Conservation (phyloP, 768 basidiomycete species). For the Lactifluus subvellereus region DNA sequence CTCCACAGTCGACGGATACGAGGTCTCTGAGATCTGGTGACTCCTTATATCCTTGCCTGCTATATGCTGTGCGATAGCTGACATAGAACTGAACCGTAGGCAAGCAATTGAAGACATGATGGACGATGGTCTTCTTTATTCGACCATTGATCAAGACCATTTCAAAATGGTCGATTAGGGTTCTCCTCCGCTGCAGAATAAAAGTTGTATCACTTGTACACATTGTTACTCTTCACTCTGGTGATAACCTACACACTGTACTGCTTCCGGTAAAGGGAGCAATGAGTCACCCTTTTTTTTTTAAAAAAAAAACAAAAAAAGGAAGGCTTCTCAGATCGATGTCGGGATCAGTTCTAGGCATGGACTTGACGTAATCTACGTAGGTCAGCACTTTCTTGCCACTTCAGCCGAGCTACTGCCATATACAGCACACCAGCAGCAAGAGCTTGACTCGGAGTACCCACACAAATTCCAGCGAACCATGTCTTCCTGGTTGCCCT, state of each 20-base stretch:
- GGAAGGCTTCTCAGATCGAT: too few relatives aligned
- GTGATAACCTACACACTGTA: too few relatives aligned
- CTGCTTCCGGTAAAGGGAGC: too few relatives aligned
- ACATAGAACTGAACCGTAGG: slow-evolving; percentile 13
- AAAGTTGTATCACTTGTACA: too few relatives aligned
- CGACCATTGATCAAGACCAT: slow-evolving; percentile 15
- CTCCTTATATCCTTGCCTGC: background rate
- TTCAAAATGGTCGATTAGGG: slow-evolving; percentile 13
- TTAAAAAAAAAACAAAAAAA: too few relatives aligned
- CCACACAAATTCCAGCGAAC: background rate
- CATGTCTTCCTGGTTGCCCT: slow-evolving; percentile 36
- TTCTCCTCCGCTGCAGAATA: background rate
- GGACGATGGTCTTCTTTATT: slow-evolving; percentile 22
- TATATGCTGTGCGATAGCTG: background rate
- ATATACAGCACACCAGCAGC: background rate
- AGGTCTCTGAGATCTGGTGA: slow-evolving; percentile 13
- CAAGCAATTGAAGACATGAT: slow-evolving; percentile 26
- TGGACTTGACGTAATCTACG: slow-evolving; percentile 8
- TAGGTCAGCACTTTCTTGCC: background rate
- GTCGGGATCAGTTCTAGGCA: too few relatives aligned
- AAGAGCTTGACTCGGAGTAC: background rate
- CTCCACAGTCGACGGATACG: background rate
- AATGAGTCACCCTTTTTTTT: too few relatives aligned
- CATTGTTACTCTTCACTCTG: too few relatives aligned
- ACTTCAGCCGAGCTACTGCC: background rate